Percentiles rank a stretch among this genome's conserved stretches.
Conservation (phyloP, 169 alveolate genomes). For the Theileria parva region DNA sequence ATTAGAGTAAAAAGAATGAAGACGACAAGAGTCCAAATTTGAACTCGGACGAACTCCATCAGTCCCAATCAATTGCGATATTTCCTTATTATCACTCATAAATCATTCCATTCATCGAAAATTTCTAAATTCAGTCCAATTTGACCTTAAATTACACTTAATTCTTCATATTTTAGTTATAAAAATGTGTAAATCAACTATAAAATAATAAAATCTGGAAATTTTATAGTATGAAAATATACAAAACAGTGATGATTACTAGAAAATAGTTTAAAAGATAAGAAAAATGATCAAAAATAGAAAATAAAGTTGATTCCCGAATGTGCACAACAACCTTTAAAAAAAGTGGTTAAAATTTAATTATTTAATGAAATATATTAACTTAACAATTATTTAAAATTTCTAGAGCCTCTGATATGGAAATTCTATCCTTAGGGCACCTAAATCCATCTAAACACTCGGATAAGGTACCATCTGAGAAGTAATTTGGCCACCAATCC, state of each 20-base stretch:
- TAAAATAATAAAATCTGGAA: neutral
- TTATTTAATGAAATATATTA: neutral
- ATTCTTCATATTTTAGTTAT: neutral
- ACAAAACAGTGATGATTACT: neutral
- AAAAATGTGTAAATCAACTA: neutral
- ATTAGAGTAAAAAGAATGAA: conserved; percentile 38
- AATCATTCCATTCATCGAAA: neutral
- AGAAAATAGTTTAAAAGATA: neutral
- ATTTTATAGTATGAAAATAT: neutral
- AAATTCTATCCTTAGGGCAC: conserved; percentile 14
- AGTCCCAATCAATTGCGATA: conserved; percentile 55
- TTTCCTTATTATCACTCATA: conserved; percentile 40
- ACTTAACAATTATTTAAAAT: neutral
- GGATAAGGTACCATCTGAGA: conserved; percentile 1
- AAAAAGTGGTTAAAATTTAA: neutral
- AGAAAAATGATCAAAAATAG: neutral
- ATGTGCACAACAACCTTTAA: neutral
- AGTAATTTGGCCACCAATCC: conserved; percentile 11
- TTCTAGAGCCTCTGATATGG: conserved; percentile 6
- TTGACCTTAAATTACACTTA: neutral
- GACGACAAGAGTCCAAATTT: conserved; percentile 47
- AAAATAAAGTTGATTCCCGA: neutral
- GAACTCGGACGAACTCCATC: conserved; percentile 63
- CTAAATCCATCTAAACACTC: neutral
- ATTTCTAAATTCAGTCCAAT: neutral